Evolutionary conservation across 495 filamentous ascomycete species (phyloP).

Genomic region (Neurospora sp.): DNA sequence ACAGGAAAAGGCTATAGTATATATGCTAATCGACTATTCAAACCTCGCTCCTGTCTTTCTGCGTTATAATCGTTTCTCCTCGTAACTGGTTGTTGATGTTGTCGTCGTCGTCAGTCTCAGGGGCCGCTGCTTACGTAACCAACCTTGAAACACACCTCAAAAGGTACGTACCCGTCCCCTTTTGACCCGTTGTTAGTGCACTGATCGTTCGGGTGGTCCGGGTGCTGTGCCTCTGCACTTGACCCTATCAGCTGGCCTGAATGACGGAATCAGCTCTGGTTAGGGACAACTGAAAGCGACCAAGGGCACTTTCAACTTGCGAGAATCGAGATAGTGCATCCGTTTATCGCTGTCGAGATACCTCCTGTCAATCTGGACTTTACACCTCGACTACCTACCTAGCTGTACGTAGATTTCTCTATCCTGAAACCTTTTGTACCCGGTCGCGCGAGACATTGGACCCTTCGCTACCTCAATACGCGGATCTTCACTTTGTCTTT

Average conservation of each 20-base stretch:
- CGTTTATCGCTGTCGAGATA: neutral
- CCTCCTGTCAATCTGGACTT: neutral
- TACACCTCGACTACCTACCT: no score
- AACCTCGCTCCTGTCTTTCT: neutral
- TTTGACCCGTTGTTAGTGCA: neutral
- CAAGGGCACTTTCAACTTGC: neutral
- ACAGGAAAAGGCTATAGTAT: neutral
- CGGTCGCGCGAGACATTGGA: neutral
- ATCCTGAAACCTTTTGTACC: neutral
- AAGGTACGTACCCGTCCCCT: neutral
- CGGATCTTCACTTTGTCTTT: no score
- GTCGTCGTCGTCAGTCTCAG: neutral
- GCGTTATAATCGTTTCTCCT: neutral
- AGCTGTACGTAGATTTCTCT: neutral
- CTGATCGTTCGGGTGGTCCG: neutral
- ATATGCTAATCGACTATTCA: neutral
- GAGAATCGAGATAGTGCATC: neutral
- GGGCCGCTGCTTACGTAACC: neutral
- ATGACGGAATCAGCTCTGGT: neutral
- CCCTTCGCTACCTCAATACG: neutral
- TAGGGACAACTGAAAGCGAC: neutral
- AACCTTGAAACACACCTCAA: neutral
- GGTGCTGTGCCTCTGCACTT: neutral
- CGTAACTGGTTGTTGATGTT: neutral
- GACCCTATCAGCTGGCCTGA: neutral